These are phyloP conservation scores for Penicillium atrosanguineum DNA, from an alignment of 495 filamentous ascomycete genomes.

Conservation along the genomic window DNA sequence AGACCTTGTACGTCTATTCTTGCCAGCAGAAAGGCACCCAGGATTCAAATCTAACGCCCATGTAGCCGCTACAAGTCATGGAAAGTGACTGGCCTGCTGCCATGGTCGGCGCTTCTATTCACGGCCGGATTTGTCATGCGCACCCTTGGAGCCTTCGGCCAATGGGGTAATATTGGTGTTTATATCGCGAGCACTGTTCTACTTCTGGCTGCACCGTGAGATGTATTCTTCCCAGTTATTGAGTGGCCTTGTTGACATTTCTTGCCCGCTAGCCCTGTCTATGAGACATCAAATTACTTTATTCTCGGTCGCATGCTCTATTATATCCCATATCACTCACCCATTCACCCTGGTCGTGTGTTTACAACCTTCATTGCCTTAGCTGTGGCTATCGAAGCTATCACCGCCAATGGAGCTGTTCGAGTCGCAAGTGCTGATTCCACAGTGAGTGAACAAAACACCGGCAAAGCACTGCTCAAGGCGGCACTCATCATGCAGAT, in stretches of 20 bases:
- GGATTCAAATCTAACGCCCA: not conserved
- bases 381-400: constrained; percentile 57
- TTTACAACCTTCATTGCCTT: constrained; percentile 71
- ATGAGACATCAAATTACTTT: constrained; percentile 73
- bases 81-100: constrained; percentile 54
- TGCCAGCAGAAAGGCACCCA: not conserved
- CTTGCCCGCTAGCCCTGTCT: constrained; percentile 55
- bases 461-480: constrained; percentile 61
- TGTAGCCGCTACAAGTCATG: constrained; percentile 44
- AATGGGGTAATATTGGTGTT: constrained; percentile 54
- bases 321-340: constrained; percentile 74
- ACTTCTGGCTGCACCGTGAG: constrained; percentile 65
- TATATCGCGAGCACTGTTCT: constrained; percentile 61
- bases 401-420: constrained; percentile 69
- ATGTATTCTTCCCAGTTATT: not conserved
- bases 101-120: constrained; percentile 52
- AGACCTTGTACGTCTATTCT: constrained; percentile 50
- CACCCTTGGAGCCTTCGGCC: constrained; percentile 52
- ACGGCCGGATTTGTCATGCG: constrained; percentile 58
- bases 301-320: constrained; percentile 73
- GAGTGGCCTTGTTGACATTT: not conserved
- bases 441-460: constrained; percentile 40
- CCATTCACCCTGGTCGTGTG: constrained; percentile 74
- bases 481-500: constrained; percentile 66
- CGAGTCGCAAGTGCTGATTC: constrained; percentile 50